Conservation (phyloP, 2,329 filamentous ascomycete genomes). For the Penicillium sp. region DNA sequence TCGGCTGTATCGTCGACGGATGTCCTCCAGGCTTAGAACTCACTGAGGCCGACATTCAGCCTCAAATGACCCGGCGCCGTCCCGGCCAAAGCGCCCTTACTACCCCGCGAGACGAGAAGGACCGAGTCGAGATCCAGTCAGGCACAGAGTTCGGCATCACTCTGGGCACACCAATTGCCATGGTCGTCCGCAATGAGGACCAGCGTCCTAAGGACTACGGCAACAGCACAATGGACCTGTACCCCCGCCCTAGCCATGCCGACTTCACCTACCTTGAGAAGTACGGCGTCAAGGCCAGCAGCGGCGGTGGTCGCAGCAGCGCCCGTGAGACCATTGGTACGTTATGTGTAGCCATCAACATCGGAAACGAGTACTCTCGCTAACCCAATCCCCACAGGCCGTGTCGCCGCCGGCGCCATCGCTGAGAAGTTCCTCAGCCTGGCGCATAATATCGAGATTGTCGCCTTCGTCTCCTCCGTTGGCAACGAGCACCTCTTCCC, state of each 20-base stretch:
- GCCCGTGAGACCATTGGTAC: slow-evolving; percentile 91
- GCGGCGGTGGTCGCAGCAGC: slow-evolving; percentile 83
- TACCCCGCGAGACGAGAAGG: slow-evolving; percentile 90
- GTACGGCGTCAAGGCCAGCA: slow-evolving; percentile 90
- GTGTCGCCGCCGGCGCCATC: slow-evolving; percentile 87
- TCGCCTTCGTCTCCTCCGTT: slow-evolving; percentile 84
- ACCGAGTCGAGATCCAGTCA: slow-evolving; percentile 86
- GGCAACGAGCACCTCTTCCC: slow-evolving; percentile 77
- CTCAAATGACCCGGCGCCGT: slow-evolving; percentile 85
- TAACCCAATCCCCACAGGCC: slow-evolving; percentile 45
- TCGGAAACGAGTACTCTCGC: neutral
- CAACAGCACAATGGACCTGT: slow-evolving; percentile 83
- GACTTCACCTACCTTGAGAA: slow-evolving; percentile 98
- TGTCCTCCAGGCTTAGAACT: slow-evolving; percentile 84
- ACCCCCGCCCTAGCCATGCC: slow-evolving; percentile 87
- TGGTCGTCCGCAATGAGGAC: slow-evolving; percentile 88
- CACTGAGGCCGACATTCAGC: slow-evolving; percentile 85
- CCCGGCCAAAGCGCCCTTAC: slow-evolving; percentile 89
- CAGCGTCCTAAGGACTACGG: slow-evolving; percentile 91
- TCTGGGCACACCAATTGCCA: slow-evolving; percentile 83
- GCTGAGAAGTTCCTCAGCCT: slow-evolving; percentile 87
- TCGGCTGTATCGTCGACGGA: slow-evolving; percentile 93
- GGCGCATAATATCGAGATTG: slow-evolving; percentile 83
- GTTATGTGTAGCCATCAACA: neutral
- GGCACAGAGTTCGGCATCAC: slow-evolving; percentile 89